Percentiles rank a stretch among this genome's conserved stretches.
Conservation (phyloP, 208 protist species). For the Trypanosoma boissoni region DNA sequence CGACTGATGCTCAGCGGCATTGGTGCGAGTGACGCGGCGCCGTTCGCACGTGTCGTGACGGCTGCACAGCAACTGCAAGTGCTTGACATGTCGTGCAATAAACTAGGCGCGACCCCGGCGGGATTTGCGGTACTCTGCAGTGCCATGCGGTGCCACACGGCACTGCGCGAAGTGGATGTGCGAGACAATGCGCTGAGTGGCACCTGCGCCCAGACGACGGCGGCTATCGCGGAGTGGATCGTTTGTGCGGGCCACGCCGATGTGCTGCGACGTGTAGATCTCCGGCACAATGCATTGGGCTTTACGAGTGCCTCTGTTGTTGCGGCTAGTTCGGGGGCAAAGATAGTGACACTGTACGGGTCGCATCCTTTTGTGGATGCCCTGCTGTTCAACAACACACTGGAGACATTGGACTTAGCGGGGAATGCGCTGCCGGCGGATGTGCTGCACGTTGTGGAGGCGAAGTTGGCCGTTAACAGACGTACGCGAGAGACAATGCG, state of each 20-base stretch:
- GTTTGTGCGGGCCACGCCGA: conserved; percentile 26
- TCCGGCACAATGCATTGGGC: conserved; percentile 26
- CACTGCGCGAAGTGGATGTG: conserved; percentile 31
- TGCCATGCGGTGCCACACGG: conserved; percentile 32
- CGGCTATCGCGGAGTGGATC: conserved; percentile 46
- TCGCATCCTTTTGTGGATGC: conserved; percentile 53
- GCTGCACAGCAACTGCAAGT: conserved; percentile 24
- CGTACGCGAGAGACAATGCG: conserved; percentile 13
- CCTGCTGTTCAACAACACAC: conserved; percentile 53
- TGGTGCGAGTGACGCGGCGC: conserved; percentile 27
- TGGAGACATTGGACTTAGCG: conserved; percentile 31
- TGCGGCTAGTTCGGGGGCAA: background rate
- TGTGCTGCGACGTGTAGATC: conserved; percentile 18
- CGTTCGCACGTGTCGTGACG: conserved; percentile 30
- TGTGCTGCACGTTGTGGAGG: conserved; percentile 44
- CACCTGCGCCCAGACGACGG: conserved; percentile 22
- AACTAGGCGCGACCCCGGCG: conserved; percentile 27
- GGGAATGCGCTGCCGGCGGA: conserved; percentile 39
- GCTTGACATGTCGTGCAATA: conserved; percentile 49
- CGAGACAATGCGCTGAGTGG: conserved; percentile 42
- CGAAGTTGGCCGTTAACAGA: conserved; percentile 53
- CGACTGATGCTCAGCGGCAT: conserved; percentile 25
- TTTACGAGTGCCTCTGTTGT: conserved; percentile 4
- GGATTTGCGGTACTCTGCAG: conserved; percentile 32
- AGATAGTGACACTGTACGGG: conserved; percentile 8